These are phyloP conservation scores for Dillenia turbinata DNA, from an alignment of 164 flowering plant genomes.

Conservation along the genomic window DNA sequence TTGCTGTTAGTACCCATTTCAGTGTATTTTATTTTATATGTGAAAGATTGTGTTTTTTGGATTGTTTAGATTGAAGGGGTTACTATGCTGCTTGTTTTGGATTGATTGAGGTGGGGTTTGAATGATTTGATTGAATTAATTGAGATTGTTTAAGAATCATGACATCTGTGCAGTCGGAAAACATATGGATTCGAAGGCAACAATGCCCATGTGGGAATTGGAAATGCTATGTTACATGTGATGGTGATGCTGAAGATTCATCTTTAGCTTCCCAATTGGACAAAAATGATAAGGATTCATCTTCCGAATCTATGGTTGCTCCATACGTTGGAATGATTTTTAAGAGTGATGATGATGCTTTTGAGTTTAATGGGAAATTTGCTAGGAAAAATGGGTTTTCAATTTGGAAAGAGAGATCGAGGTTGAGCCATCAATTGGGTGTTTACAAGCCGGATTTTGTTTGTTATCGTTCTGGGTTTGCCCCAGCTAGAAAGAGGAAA, in stretches of 20 bases:
- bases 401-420: conserved; percentile 59
- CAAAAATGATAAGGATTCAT: conserved; percentile 19
- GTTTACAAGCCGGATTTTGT: conserved; percentile 60
- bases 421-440: conserved; percentile 53
- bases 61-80: no score
- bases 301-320: conserved; percentile 25
- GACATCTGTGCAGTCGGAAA: conserved; percentile 28
- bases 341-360: conserved; percentile 61
- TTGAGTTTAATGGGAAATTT: conserved; percentile 53
- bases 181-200: conserved; percentile 56
- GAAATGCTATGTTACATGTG: conserved; percentile 55
- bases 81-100: no score
- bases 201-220: conserved; percentile 84
- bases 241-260: conserved; percentile 33
- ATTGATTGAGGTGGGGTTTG: no score
- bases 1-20: no score
- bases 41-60: no score
- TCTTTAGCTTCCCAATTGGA: conserved; percentile 27
- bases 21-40: no score
- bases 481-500: conserved; percentile 42
- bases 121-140: no score
- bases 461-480: conserved; percentile 68
- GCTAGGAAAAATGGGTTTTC: conserved; percentile 71
- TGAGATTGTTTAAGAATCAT: conserved; percentile 3
- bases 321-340: conserved; percentile 71